Percentiles rank a stretch among this genome's conserved stretches.
Evolutionary conservation across 768 basidiomycete genomes (phyloP).

Genomic region (Candolleomyces eurysporus): DNA sequence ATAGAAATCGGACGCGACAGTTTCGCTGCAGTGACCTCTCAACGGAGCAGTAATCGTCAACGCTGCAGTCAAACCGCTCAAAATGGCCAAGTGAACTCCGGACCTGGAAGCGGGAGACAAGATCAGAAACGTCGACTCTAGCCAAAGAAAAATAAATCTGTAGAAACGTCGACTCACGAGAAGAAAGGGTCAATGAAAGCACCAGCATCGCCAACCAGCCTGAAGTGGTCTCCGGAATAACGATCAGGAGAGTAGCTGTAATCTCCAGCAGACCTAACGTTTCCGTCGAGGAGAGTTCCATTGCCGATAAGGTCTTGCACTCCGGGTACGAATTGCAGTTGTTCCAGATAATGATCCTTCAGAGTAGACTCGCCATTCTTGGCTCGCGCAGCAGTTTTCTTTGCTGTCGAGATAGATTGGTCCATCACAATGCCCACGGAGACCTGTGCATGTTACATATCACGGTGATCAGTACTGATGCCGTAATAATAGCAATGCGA

Average conservation of each 20-base stretch:
- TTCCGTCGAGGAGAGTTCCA: conserved; percentile 17
- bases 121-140: not conserved
- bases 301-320: conserved; percentile 28
- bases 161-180: conserved; percentile 33
- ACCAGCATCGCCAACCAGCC: conserved; percentile 30
- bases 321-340: conserved; percentile 32
- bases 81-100: conserved; percentile 40
- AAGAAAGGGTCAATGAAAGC: conserved; percentile 67
- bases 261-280: conserved; percentile 27
- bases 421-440: conserved; percentile 45
- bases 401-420: conserved; percentile 22
- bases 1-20: conserved; percentile 27
- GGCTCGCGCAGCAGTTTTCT: conserved; percentile 14
- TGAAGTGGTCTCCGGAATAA: conserved; percentile 30
- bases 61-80: conserved; percentile 38
- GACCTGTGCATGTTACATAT: conserved; percentile 13
- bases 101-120: not conserved
- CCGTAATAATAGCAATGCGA: too few species aligned
- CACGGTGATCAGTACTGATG: too few species aligned
- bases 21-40: conserved; percentile 27
- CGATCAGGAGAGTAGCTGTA: conserved; percentile 30
- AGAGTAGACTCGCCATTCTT: conserved; percentile 15
- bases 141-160: not conserved
- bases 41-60: conserved; percentile 31
- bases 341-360: conserved; percentile 30